Evolutionary conservation across 768 basidiomycete species (phyloP), one percentile per base, ranked within the genome.

Genomic region (Boletellus emodensis): DNA sequence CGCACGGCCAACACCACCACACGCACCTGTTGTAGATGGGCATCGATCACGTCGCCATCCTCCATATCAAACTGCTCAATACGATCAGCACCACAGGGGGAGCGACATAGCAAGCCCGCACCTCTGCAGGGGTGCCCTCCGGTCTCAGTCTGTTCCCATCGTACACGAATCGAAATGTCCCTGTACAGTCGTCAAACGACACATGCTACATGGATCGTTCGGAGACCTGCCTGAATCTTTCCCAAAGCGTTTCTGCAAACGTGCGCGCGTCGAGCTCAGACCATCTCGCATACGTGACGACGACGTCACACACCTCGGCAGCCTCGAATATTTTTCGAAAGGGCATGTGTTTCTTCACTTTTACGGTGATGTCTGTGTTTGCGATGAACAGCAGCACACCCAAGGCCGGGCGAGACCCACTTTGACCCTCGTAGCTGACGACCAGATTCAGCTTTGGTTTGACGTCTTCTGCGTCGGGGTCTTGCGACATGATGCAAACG

Each of bases 371-470:
- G 9, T 75, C 85, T 87, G 60, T 20, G 28, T 6, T 13, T 11
- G 13, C 15, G 46, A 22, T 54, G 54, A 57, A 51, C 39, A 41
- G 15, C 33, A 4, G 37, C 1, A 18, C 24, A 20, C 3, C 18
- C 32, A 15, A 50, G 39, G 17, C 2, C 8, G 17, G 6, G 2
- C 10, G 1, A 14, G 40, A 59, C 77, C 56, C 37, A 86, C 85
- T 72, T 47, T 70, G 68, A 14, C 78, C 80, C 49, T 85, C 82
- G 51, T 75, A 80, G 33, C 66, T 63, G 57, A 87, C 72, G 46
- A 71, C 69, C n/a, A 87, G 65, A 63, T 81, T 84, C 41, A 87
- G 71, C 57, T 87, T 87, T 14, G 85, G 85, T 64, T 87, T 87
- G 22, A 81, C 78, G 49, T 87, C 61, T 24, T 62, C 84, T 56